Evolutionary conservation across 2,329 filamentous ascomycete genomes (phyloP).

Genomic region (Monosporascus sp.): DNA sequence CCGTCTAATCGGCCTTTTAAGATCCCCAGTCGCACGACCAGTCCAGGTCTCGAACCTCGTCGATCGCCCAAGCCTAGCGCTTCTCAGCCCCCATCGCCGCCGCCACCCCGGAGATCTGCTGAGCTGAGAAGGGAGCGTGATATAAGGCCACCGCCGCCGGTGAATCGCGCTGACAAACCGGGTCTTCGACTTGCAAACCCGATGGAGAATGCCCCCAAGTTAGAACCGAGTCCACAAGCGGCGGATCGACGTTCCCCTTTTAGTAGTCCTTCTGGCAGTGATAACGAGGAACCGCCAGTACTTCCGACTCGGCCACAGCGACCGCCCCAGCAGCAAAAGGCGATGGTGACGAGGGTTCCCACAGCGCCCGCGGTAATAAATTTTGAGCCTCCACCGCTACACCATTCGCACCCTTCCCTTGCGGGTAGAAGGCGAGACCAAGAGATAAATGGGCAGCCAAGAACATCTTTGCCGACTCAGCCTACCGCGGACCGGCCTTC

Average conservation of each 20-base stretch:
- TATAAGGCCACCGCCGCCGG: slow-evolving; percentile 44
- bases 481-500: slow-evolving; percentile 41
- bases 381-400: slow-evolving; percentile 50
- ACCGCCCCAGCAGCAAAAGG: slow-evolving; percentile 30
- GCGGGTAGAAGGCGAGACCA: slow-evolving; percentile 38
- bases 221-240: slow-evolving; percentile 32
- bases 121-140: slow-evolving; percentile 50
- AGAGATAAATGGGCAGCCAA: slow-evolving; percentile 35
- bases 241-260: slow-evolving; percentile 66
- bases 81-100: slow-evolving; percentile 56
- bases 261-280: slow-evolving; percentile 74
- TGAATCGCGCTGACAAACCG: slow-evolving; percentile 78
- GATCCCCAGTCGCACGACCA: slow-evolving; percentile 51
- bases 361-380: slow-evolving; percentile 22
- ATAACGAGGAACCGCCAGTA: slow-evolving; percentile 45
- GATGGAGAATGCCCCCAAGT: slow-evolving; percentile 22
- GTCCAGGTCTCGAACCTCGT: slow-evolving; percentile 42
- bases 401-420: slow-evolving; percentile 47
- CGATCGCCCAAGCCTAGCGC: slow-evolving; percentile 43
- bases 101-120: slow-evolving; percentile 57
- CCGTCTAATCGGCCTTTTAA: slow-evolving; percentile 42
- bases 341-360: slow-evolving; percentile 23
- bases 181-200: slow-evolving; percentile 49
- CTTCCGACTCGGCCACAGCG: slow-evolving; percentile 46
- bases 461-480: slow-evolving; percentile 34